These are phyloP conservation scores for Aureococcus anophagefferens DNA, from an alignment of 108 stramenopile genomes.

Conservation along the genomic window DNA sequence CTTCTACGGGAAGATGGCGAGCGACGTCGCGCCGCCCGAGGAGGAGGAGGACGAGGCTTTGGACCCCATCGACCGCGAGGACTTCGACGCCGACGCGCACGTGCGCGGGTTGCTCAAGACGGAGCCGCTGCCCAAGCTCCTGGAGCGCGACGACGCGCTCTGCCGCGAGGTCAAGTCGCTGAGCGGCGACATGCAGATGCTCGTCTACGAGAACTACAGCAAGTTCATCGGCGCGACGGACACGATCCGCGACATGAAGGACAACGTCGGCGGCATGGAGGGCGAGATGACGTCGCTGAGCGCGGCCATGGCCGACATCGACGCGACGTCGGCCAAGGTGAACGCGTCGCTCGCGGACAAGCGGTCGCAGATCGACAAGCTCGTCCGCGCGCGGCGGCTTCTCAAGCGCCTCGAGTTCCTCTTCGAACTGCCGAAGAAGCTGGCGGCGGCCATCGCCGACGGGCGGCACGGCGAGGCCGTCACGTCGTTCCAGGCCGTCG, in stretches of 20 bases:
- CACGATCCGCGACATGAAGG: constrained; percentile 69
- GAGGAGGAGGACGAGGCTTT: no score
- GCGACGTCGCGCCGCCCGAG: no score
- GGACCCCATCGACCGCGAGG: neutral
- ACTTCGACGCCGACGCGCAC: neutral
- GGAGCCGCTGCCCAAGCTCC: neutral
- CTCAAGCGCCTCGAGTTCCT: constrained; percentile 46
- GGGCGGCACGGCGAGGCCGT: constrained; percentile 19
- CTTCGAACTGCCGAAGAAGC: constrained; percentile 42
- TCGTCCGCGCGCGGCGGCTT: constrained; percentile 40
- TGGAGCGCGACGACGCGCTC: neutral
- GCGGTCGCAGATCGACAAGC: constrained; percentile 42
- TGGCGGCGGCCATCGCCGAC: constrained; percentile 26
- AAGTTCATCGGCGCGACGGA: constrained; percentile 97
- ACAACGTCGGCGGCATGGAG: constrained; percentile 46
- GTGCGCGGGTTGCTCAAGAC: neutral
- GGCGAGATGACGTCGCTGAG: constrained; percentile 28
- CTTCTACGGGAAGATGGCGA: no score
- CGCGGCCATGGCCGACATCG: constrained; percentile 27
- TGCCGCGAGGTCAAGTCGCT: constrained; percentile 23
- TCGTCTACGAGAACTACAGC: constrained; percentile 98
- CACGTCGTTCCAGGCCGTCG: constrained; percentile 8
- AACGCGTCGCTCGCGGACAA: constrained; percentile 24
- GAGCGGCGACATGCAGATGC: constrained; percentile 90
- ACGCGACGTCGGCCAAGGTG: constrained; percentile 10